Base-by-base conservation (phyloP, 164 flowering plant genomes). In the Dillenia turbinata region DNA sequence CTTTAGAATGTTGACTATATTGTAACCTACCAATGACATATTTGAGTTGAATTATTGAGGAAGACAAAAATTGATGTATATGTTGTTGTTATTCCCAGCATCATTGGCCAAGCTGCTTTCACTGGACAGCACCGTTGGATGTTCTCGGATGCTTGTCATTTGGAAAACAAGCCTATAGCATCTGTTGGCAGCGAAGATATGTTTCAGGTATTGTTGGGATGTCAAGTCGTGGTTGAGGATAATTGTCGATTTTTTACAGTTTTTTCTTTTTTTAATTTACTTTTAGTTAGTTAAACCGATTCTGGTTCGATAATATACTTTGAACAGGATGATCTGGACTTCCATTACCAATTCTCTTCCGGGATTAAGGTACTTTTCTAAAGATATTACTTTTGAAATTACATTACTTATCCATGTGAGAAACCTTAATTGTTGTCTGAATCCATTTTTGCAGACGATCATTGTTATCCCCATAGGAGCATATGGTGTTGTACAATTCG, bases 401-500 rank as follows among this genome's bases (percentile, higher is more conserved):
- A 44, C 66, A 68, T 62, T 59, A 45, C 43, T 33, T 44, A 12
- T 63, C 13, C 44, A 45, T 50, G 47, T 64, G 15, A 33, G 10
- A 47, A 11, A 46, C 24, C 33, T 56, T 66, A 47, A 15, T 69
- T 52, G 64, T 59, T 49, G 24, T 62, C 44, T 33, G 4, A 15
- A 55, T 73, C 56, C 33, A 43, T 61, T 77, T 33, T 78, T 80
- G 77, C 90, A 92, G 98, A 89, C 96, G 56, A 71, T 92, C 73
- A 89, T 75, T 13, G 75, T 82, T 13, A 79, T 92, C 60, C 58
- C 94, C 24, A 76, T 92, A 56, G 84, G 78, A 66, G 76, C 80
- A 10, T 74, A 65, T 13, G 87, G 95, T 9, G 93, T 89, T 40
- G 56, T 87, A 54, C 91, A 88, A 74, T 79, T 92, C 68, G 98